phyloP scores from a whole-genome alignment of 2,329 filamentous ascomycete genomes.

The Nothopassalora personata region DNA sequence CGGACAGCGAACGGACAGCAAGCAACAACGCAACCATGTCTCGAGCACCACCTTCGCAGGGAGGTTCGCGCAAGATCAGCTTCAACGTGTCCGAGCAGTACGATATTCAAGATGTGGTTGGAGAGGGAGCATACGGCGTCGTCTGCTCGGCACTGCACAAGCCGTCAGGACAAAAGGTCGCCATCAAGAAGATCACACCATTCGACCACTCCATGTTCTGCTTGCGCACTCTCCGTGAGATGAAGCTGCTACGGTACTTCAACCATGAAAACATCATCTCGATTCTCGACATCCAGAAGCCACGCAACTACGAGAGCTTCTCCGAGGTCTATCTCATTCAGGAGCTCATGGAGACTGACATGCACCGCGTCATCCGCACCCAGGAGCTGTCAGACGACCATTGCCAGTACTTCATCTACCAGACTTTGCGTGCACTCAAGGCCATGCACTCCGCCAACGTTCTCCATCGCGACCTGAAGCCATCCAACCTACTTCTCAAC shows the following conservation, averaged over 20 bases:
- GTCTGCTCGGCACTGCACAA: conserved; percentile 98
- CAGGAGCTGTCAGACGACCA: conserved; percentile 98
- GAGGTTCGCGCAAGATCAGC: conserved; percentile 80
- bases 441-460: conserved; percentile 99
- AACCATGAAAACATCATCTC: conserved; percentile 99
- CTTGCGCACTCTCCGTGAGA: conserved; percentile 89
- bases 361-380: conserved; percentile 97
- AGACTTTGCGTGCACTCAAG: conserved; percentile 93
- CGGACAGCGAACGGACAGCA: background rate
- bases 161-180: conserved; percentile 95
- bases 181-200: conserved; percentile 99
- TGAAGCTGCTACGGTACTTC: conserved; percentile 98
- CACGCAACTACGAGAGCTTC: conserved; percentile 90
- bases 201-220: conserved; percentile 66
- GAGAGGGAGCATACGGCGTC: conserved; percentile 96
- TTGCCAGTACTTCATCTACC: conserved; percentile 99
- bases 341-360: conserved; percentile 99
- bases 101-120: conserved; percentile 98
- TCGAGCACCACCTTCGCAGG: conserved; percentile 24
- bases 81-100: conserved; percentile 99
- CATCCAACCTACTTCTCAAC: conserved; percentile 92
- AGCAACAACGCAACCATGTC: conserved; percentile 17
- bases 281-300: conserved; percentile 98
- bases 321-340: conserved; percentile 98
- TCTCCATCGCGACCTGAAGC: conserved; percentile 93